A percentile compares a stretch with the other conserved stretches of the same genome.
These are phyloP conservation scores for Peronospora belbahrii DNA, from an alignment of 352 stramenopile species.

Conservation along the genomic window DNA sequence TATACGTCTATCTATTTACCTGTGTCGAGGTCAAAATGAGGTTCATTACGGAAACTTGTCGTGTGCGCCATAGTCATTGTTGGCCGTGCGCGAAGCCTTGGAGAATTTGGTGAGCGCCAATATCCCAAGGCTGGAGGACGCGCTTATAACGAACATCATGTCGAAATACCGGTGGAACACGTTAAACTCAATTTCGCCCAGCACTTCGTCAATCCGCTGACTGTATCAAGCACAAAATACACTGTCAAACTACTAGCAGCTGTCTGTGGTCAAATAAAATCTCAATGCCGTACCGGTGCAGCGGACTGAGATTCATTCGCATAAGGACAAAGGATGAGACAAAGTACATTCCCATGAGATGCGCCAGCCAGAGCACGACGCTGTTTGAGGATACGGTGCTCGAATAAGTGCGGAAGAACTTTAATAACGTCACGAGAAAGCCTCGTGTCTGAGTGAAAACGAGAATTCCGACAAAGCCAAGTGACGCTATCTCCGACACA, in stretches of 20 bases:
- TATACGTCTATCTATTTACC: slow-evolving; percentile 9
- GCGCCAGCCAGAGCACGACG: slow-evolving; percentile 72
- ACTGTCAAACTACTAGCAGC: neutral
- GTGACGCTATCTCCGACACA: slow-evolving; percentile 69
- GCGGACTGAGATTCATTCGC: slow-evolving; percentile 76
- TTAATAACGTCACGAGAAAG: slow-evolving; percentile 67
- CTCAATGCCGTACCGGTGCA: slow-evolving; percentile 38
- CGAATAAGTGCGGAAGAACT: slow-evolving; percentile 76
- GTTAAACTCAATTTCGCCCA: slow-evolving; percentile 79
- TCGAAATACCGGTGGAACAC: slow-evolving; percentile 82
- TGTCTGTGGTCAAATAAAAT: neutral
- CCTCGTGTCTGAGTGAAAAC: slow-evolving; percentile 79
- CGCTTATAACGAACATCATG: slow-evolving; percentile 78
- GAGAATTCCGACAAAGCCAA: slow-evolving; percentile 71
- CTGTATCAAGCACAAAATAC: slow-evolving; percentile 18
- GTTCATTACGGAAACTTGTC: slow-evolving; percentile 68
- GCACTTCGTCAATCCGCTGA: slow-evolving; percentile 70
- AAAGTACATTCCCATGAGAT: slow-evolving; percentile 87
- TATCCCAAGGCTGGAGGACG: slow-evolving; percentile 48
- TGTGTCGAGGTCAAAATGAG: neutral
- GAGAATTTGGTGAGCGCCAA: slow-evolving; percentile 68
- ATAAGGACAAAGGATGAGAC: slow-evolving; percentile 84
- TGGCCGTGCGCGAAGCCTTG: slow-evolving; percentile 63
- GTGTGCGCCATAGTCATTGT: slow-evolving; percentile 63
- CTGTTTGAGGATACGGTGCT: slow-evolving; percentile 79